A percentile compares a stretch with the other conserved stretches of the same genome.
phyloP scores from a whole-genome alignment of 164 flowering plant species.

The Amborella trichopoda region DNA sequence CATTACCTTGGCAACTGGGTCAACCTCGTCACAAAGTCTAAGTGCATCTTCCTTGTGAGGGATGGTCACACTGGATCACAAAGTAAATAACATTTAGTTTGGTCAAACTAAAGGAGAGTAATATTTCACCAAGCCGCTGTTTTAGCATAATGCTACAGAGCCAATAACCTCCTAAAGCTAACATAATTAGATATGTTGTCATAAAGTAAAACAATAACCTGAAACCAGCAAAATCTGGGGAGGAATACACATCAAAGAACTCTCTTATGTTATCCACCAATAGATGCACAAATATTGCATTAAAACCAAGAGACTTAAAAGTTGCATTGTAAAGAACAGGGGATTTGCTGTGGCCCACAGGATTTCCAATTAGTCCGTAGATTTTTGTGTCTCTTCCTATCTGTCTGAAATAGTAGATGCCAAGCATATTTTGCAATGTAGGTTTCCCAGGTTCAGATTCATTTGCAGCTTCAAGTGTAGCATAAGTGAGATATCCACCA shows the following conservation, averaged over 20 bases:
- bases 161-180: not conserved
- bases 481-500: conserved; percentile 37
- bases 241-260: conserved; percentile 25
- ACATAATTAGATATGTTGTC: not conserved
- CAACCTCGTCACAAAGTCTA: conserved; percentile 35
- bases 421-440: conserved; percentile 22
- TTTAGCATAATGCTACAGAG: not conserved
- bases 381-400: conserved; percentile 28
- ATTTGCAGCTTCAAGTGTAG: conserved; percentile 16
- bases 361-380: conserved; percentile 45
- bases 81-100: not conserved
- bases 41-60: conserved; percentile 40
- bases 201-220: conserved; percentile 10
- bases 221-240: conserved; percentile 39
- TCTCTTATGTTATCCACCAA: conserved; percentile 30
- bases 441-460: conserved; percentile 35
- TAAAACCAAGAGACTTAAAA: conserved; percentile 28
- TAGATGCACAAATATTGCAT: conserved; percentile 42
- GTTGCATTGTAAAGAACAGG: conserved; percentile 38
- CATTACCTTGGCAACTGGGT: conserved; percentile 39
- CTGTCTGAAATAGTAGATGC: conserved; percentile 24
- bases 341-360: conserved; percentile 47
- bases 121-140: not conserved
- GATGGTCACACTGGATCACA: conserved; percentile 23
- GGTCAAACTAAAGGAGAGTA: not conserved